Base-by-base conservation (phyloP, 768 basidiomycete genomes). In the Ephemerocybe angulata region DNA sequence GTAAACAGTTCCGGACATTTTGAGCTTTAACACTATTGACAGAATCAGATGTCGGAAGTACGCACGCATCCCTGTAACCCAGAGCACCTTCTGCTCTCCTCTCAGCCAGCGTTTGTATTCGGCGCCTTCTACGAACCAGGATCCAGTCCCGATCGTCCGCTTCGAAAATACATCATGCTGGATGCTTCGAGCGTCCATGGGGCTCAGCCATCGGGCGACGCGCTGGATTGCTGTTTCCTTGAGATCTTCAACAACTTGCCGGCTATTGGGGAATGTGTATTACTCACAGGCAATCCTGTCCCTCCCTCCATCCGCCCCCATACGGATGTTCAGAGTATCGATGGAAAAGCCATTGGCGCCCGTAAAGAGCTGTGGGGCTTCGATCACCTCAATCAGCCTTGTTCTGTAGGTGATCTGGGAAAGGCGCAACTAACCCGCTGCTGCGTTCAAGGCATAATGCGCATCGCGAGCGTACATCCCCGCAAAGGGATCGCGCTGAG, bases 61-160 rank as follows among this genome's bases (percentile, higher is more conserved):
- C 48, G 8, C 35, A 50, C 48, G 48, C 30, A 30, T 50, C 15
- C 48, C 48, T 8, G 31, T 50, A 1, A 50, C 48, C 48, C 48
- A 50, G 3, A 50, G 48, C 11, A 50, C 48, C 17, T 50, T 50
- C 19, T 19, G 12, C 12, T 30, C 29, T 3, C 29, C 29, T 24
- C 29, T n/a, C n/a, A 21, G 21, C 48, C 48, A 50, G 11, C 19
- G 4, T 2, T n/a, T 29, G 48, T 33, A 50, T 21, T 33, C 7
- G 24, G 21, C 31, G 2, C 48, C 31, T 13, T 50, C 48, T 4
- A 50, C 30, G 15, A 50, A 33, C 48, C 48, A 50, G 31, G 12
- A 8, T 4, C 48, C 48, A 3, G 48, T 50, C 10, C 48, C 48
- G 30, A 22, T 12, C 3, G 48, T 50, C 15, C 48, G 15, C 21